Percentiles rank a stretch among this genome's conserved stretches.
phyloP scores from a whole-genome alignment of 495 filamentous ascomycete genomes.

The Trypethelium eluteriae region DNA sequence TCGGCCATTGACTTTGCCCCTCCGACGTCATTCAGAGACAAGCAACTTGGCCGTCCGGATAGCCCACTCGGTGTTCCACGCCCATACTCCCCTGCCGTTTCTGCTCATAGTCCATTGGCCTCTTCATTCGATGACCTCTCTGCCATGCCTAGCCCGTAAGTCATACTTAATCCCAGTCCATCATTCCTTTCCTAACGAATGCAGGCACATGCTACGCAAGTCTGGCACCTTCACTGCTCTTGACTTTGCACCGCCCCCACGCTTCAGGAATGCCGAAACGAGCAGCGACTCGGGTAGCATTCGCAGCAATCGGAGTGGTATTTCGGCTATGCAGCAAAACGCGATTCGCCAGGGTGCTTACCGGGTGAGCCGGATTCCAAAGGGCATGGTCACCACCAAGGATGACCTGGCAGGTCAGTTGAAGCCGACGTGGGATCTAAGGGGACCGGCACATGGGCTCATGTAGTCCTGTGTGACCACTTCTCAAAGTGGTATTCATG shows the following conservation, averaged over 20 bases:
- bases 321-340: constrained; percentile 60
- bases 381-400: constrained; percentile 73
- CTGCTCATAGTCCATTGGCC: constrained; percentile 66
- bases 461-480: neutral
- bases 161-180: constrained; percentile 26
- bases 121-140: constrained; percentile 82
- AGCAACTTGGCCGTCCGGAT: constrained; percentile 64
- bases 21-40: constrained; percentile 58
- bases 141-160: constrained; percentile 84
- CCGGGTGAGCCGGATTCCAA: constrained; percentile 76
- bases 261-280: constrained; percentile 65
- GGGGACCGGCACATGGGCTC: constrained; percentile 20
- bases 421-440: constrained; percentile 64
- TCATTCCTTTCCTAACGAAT: neutral
- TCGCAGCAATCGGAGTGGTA: constrained; percentile 60
- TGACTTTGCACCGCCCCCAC: constrained; percentile 90
- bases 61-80: constrained; percentile 69
- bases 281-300: constrained; percentile 84
- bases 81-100: constrained; percentile 63
- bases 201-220: constrained; percentile 70
- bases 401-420: constrained; percentile 61
- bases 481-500: neutral
- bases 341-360: constrained; percentile 86
- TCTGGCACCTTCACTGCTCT: constrained; percentile 82
- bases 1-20: constrained; percentile 82